Evolutionary conservation across 768 basidiomycete genomes (phyloP).

Genomic region (Tulasnella sp.): DNA sequence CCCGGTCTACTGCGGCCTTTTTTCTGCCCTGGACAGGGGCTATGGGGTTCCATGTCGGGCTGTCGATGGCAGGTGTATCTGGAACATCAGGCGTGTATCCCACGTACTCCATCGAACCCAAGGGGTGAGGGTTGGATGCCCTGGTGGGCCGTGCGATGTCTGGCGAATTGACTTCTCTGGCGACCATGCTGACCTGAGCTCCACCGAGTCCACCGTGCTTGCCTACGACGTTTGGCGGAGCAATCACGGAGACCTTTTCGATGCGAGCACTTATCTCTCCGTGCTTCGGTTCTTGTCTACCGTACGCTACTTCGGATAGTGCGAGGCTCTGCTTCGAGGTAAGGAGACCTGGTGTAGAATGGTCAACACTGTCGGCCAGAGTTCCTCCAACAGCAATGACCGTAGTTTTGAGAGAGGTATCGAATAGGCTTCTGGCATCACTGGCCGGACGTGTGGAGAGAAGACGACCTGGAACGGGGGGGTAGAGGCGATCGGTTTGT

Average conservation of each 20-base stretch:
- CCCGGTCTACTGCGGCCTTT: no score
- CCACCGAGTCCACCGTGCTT: slow-evolving; percentile 7
- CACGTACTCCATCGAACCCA: slow-evolving; percentile 5
- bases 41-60: no score
- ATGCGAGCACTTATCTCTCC: slow-evolving; percentile 4
- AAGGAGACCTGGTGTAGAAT: no score
- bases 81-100: neutral
- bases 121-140: slow-evolving; percentile 4
- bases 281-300: neutral
- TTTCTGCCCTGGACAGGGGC: no score
- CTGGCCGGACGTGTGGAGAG: slow-evolving; percentile 23
- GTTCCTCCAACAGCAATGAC: slow-evolving; percentile 4
- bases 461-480: slow-evolving; percentile 47
- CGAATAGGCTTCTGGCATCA: neutral
- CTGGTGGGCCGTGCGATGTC: neutral
- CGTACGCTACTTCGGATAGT: neutral
- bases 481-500: slow-evolving; percentile 41
- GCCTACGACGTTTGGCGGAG: slow-evolving; percentile 6
- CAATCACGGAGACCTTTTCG: neutral
- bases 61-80: no score
- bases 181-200: neutral
- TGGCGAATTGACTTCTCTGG: neutral
- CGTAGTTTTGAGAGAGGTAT: neutral
- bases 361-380: neutral
- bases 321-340: neutral